phyloP scores from a whole-genome alignment of 441 rosid genomes.

The Populus tomentosa region DNA sequence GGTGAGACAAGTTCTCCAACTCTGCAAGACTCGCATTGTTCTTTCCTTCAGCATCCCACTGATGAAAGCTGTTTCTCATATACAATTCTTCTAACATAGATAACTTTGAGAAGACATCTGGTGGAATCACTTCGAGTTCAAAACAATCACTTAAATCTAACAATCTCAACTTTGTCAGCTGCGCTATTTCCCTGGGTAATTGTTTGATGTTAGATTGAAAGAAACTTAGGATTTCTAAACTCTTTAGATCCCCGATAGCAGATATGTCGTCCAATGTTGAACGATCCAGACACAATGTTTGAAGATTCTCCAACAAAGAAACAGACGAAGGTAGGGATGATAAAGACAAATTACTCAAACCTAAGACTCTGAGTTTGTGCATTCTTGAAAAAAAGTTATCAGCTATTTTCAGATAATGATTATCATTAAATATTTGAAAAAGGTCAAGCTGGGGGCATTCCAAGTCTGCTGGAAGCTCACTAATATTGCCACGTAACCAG shows the following conservation, averaged over 20 bases:
- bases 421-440: background rate
- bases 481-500: background rate
- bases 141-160: conserved; percentile 11
- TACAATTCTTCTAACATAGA: conserved; percentile 12
- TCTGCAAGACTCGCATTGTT: conserved; percentile 12
- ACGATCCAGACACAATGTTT: conserved; percentile 10
- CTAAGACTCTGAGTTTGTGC: conserved; percentile 11
- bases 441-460: conserved; percentile 5
- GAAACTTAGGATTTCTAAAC: conserved; percentile 16
- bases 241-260: conserved; percentile 14
- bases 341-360: background rate
- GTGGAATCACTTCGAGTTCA: background rate
- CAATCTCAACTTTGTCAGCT: background rate
- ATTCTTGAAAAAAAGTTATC: conserved; percentile 7
- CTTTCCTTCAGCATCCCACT: conserved; percentile 1
- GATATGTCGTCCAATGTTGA: conserved; percentile 1
- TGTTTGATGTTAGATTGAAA: background rate
- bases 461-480: conserved; percentile 7
- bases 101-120: conserved; percentile 5
- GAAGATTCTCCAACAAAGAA: conserved; percentile 2
- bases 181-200: conserved; percentile 8
- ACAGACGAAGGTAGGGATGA: conserved; percentile 16
- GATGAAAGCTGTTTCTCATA: conserved; percentile 9
- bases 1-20: background rate
- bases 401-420: background rate